Evolutionary conservation across 148 eudicot genomes (phyloP), one percentile per base, ranked within the genome.

Genomic region (Camellia japonica): DNA sequence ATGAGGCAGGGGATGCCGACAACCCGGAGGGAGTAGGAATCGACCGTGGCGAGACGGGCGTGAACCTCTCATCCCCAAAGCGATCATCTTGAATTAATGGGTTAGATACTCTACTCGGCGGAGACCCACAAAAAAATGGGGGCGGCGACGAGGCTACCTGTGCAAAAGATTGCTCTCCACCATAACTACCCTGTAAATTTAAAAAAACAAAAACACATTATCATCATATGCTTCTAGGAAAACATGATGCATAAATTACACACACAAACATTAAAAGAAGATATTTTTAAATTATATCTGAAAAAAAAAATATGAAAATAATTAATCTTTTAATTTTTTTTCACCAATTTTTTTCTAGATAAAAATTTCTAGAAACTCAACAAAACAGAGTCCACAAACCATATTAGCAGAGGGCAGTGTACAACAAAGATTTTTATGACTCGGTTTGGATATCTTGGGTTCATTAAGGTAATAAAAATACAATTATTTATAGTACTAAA

Each of bases 81-180:
- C 91, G 90, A n/a, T 89, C 91, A 61, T 96, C 99, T 78, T 92
- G 98, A 87, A 96, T 91, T 89, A 96, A 75, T 66, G 99, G 99
- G 99, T 96, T 96, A 92, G 99, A 93, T 64, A 89, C 98, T 91
- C 99, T 91, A 76, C 94, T 90, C 73, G 99, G 99, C 87, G 99
- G 99, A 14, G 99, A 96, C 85, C 99, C 99, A 49, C 91, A 75
- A 89, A 94, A 96, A 96, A 89, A 96, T 23, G 98, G 98, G 93
- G 99, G 98, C 82, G 97, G 98, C 82, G 97, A 90, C 85, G 91
- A 90, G 79, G 95, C 93, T 85, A 86, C 88, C 70, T 89, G 98
- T 68, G 87, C 55, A 49, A 69, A 81, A 54, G 81, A 49, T 88
- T 89, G 92, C 76, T 96, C 93, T 47, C 73, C 88, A 81, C 88